These are phyloP conservation scores for Botryobasidium botryosum DNA, from an alignment of 768 basidiomycete genomes.

Conservation along the genomic window DNA sequence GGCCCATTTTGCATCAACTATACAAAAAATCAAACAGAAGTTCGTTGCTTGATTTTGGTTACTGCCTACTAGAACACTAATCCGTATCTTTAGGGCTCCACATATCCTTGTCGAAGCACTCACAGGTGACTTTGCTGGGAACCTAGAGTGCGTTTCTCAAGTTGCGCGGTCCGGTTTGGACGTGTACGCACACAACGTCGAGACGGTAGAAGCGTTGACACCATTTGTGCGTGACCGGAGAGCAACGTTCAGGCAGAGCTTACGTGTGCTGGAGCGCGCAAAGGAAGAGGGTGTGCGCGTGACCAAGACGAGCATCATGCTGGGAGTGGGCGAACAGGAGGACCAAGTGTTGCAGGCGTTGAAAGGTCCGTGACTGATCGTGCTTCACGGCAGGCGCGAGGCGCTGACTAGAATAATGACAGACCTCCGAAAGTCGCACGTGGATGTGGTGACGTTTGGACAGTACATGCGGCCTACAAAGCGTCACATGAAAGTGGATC, in stretches of 20 bases:
- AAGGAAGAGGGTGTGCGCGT: slow-evolving; percentile 71
- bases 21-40: slow-evolving; percentile 92
- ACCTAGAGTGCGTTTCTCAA: slow-evolving; percentile 49
- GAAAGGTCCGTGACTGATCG: slow-evolving; percentile 35
- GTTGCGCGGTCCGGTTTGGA: slow-evolving; percentile 91
- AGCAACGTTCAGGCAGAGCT: slow-evolving; percentile 57
- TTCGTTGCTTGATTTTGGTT: slow-evolving; percentile 23
- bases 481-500: slow-evolving; percentile 96
- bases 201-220: slow-evolving; percentile 87
- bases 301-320: slow-evolving; percentile 98
- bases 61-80: no score
- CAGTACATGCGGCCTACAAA: slow-evolving; percentile 99
- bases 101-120: slow-evolving; percentile 92
- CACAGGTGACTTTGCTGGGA: slow-evolving; percentile 85
- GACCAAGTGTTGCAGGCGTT: slow-evolving; percentile 72
- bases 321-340: slow-evolving; percentile 83
- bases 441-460: slow-evolving; percentile 97
- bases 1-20: slow-evolving; percentile 89
- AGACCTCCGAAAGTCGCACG: slow-evolving; percentile 79
- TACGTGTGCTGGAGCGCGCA: slow-evolving; percentile 64
- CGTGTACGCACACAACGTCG: slow-evolving; percentile 95
- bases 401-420: neutral
- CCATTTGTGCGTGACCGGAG: slow-evolving; percentile 91
- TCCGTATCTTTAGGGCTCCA: slow-evolving; percentile 48
- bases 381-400: neutral